Base-by-base conservation (phyloP, 129 eudicot genomes). In the Centella asiatica region DNA sequence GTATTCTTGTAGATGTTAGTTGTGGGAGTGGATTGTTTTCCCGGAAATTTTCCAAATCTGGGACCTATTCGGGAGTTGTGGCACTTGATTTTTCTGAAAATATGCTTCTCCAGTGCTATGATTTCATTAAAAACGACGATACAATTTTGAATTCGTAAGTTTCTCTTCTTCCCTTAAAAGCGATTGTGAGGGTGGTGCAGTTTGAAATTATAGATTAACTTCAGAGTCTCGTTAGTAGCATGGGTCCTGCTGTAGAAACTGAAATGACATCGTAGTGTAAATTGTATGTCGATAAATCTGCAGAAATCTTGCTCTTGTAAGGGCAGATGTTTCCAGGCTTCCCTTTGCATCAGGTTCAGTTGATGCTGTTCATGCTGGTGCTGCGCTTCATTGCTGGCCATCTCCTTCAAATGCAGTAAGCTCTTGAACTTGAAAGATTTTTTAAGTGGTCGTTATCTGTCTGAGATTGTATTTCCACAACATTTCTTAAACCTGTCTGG, bases 301-400 rank as follows among this genome's bases (percentile, higher is more conserved):
- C 92, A 87, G 99, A 60, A 87, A 93, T 71, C 83, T 93, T 46
- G 99, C 92, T 48, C 99, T 87, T 76, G 99, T 92, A 56, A 84
- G 99, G 78, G 99, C 95, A 67, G 99, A 93, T 76, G 86, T 93
- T 47, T 82, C 95, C 32, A 83, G 99, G 72, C 95, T 93, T 55
- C 99, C 96, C 48, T 87, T 93, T 42, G 37, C 87, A 4, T 93
- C 99, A 15, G 95, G 90, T 69, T 92, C 99, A 40, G 51, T 93
- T 46, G 99, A 87, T 72, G 96, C 95, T 18, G 86, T 93, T 72
- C 99, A 93, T 77, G 99, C 99, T 44, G 96, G 99, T 78, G 99
- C 96, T 40, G 99, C 96, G 62, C 81, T 93, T 69, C 99, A 93
- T 68, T 93, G 99, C 74, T 93, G 99, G 99, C 96, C 99, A 26